Conservation (phyloP, 1,284 basidiomycete genomes). For the Pseudozyma sp. region DNA sequence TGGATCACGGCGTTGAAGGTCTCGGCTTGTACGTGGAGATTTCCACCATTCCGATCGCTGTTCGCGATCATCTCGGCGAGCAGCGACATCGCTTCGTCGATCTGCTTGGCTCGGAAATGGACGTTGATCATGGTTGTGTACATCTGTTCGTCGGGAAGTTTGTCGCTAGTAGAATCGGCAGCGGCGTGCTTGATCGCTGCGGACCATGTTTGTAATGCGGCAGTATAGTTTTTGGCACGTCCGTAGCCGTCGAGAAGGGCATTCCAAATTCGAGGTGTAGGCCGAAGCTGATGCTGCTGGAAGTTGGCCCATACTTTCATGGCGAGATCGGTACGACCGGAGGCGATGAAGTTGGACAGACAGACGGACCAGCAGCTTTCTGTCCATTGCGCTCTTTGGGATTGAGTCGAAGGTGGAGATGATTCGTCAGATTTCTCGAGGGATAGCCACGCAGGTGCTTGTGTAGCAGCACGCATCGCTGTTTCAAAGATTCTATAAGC, state of each 20-base stretch:
- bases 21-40: constrained; percentile 36
- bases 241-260: constrained; percentile 58
- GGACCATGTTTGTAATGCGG: constrained; percentile 50
- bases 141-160: constrained; percentile 44
- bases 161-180: neutral
- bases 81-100: constrained; percentile 44
- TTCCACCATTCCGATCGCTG: constrained; percentile 15
- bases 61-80: constrained; percentile 37
- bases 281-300: constrained; percentile 17
- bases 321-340: constrained; percentile 45
- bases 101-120: constrained; percentile 31
- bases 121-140: constrained; percentile 62
- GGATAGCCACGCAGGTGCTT: constrained; percentile 21
- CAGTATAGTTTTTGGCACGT: constrained; percentile 38
- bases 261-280: constrained; percentile 54
- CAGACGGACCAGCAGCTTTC: constrained; percentile 58
- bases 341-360: constrained; percentile 48
- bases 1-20: constrained; percentile 59
- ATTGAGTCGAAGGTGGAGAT: neutral
- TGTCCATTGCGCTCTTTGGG: constrained; percentile 40
- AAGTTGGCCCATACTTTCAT: constrained; percentile 51
- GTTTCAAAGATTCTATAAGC: constrained; percentile 36
- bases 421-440: neutral
- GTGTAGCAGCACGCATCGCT: constrained; percentile 39
- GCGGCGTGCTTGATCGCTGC: constrained; percentile 18